Evolutionary conservation across 768 basidiomycete species (phyloP), one percentile per base, ranked within the genome.

Genomic region (Phallus indusiatus): DNA sequence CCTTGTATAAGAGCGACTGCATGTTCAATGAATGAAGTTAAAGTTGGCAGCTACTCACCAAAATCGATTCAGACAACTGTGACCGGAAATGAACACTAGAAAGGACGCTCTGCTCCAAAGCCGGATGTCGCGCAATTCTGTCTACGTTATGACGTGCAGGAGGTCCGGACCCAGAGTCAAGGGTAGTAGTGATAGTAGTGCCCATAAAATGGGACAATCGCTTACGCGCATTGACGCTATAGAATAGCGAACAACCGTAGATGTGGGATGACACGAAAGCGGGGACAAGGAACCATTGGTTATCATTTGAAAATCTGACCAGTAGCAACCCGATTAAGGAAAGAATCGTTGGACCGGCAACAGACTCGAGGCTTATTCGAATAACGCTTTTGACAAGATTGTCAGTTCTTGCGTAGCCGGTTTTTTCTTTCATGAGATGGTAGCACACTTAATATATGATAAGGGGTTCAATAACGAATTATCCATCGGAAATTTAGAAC

Each of bases 201-300:
- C 42, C 12, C 42, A 42, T 42, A 3, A 42, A 10, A 42, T 5
- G 14, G 5, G 42, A 42, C n/a, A 42, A 11, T 12, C 42, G 42
- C 42, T 42, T 55, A 12, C 54, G 36, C n/a, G 36, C 28, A 42
- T 55, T 55, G 17, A 55, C 54, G n/a, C 36, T 37, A 46, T 55
- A 55, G 18, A 55, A 22, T 42, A 55, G 36, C 2, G 54, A 55
- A 24, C 54, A 55, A 18, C 54, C 36, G 54, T 55, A 37, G 1
- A 36, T n/a, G 35, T 55, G 54, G 9, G 54, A 42, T n/a, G 47
- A 46, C 2, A 24, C 3, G 17, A 42, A 55, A 16, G 36, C 47
- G 18, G 54, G 14, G 36, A 55, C 34, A 20, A 42, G 33, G 37
- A 17, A 55, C 54, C 54, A 55, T 42, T 18, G 36, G 42, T 55